A percentile compares a stretch with the other conserved stretches of the same genome.
These are phyloP conservation scores for Lithohypha guttulata DNA, from an alignment of 2,329 filamentous ascomycete species.

Conservation along the genomic window DNA sequence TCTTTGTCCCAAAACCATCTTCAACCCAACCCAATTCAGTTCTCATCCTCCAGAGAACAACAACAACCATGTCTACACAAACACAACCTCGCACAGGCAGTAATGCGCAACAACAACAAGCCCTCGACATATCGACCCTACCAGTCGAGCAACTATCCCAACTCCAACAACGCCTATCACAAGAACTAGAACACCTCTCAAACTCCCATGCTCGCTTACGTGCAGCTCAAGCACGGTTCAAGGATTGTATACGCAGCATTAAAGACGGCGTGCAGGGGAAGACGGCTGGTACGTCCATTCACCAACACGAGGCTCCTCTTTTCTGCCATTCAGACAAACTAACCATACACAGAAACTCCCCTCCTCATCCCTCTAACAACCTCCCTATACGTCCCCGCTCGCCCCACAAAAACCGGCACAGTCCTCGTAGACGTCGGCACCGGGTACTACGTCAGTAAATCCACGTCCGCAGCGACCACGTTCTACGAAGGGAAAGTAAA, in stretches of 20 bases:
- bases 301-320: slow-evolving; percentile 29
- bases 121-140: slow-evolving; percentile 61
- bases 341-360: slow-evolving; percentile 25
- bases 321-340: slow-evolving; percentile 42
- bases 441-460: slow-evolving; percentile 88
- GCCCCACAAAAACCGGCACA: slow-evolving; percentile 52
- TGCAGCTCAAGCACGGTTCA: slow-evolving; percentile 81
- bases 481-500: slow-evolving; percentile 62
- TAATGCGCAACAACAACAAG: slow-evolving; percentile 22
- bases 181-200: slow-evolving; percentile 90
- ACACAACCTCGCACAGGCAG: no score
- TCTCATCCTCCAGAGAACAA: no score
- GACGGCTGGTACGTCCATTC: slow-evolving; percentile 17
- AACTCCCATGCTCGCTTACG: slow-evolving; percentile 82
- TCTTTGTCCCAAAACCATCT: no score
- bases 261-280: slow-evolving; percentile 40
- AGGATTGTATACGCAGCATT: slow-evolving; percentile 76
- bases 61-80: no score
- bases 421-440: slow-evolving; percentile 90
- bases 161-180: slow-evolving; percentile 91
- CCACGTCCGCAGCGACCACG: slow-evolving; percentile 48
- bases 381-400: slow-evolving; percentile 85
- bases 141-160: slow-evolving; percentile 75
- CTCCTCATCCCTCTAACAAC: slow-evolving; percentile 91
- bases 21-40: no score